Conservation (phyloP, 1,139 yeast genomes). For the Yamadazyma oceani region DNA sequence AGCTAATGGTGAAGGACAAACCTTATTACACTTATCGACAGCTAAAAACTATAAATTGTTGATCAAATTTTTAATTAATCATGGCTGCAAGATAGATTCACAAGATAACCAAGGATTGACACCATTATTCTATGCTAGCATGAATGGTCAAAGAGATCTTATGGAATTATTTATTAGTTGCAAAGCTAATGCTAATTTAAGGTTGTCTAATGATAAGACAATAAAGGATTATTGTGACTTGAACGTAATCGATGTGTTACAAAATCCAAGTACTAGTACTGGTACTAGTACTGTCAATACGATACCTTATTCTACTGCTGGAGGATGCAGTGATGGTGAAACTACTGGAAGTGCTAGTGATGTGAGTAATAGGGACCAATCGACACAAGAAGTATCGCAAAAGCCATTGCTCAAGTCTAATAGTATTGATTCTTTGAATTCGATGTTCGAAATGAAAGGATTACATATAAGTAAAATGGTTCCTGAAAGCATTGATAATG, state of each 20-base stretch:
- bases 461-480: slow-evolving; percentile 47
- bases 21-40: slow-evolving; percentile 81
- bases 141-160: slow-evolving; percentile 67
- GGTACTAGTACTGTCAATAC: not conserved
- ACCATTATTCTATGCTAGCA: slow-evolving; percentile 82
- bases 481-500: slow-evolving; percentile 19
- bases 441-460: slow-evolving; percentile 40
- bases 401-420: slow-evolving; percentile 7
- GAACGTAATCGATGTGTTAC: slow-evolving; percentile 60
- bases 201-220: slow-evolving; percentile 58
- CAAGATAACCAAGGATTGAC: slow-evolving; percentile 81
- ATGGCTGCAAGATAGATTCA: slow-evolving; percentile 77
- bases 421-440: slow-evolving; percentile 38
- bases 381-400: slow-evolving; percentile 13
- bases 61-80: slow-evolving; percentile 62
- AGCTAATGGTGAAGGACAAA: slow-evolving; percentile 80
- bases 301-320: slow-evolving; percentile 14
- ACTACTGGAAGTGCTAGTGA: slow-evolving; percentile 7
- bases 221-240: slow-evolving; percentile 58
- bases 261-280: slow-evolving; percentile 11
- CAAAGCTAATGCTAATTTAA: slow-evolving; percentile 61
- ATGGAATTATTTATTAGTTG: slow-evolving; percentile 59
- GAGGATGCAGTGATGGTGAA: slow-evolving; percentile 14
- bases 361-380: slow-evolving; percentile 1
- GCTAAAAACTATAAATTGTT: slow-evolving; percentile 67